These are phyloP conservation scores for Ceratocystiopsis brevicomis DNA, from an alignment of 2,329 filamentous ascomycete species.

Conservation along the genomic window DNA sequence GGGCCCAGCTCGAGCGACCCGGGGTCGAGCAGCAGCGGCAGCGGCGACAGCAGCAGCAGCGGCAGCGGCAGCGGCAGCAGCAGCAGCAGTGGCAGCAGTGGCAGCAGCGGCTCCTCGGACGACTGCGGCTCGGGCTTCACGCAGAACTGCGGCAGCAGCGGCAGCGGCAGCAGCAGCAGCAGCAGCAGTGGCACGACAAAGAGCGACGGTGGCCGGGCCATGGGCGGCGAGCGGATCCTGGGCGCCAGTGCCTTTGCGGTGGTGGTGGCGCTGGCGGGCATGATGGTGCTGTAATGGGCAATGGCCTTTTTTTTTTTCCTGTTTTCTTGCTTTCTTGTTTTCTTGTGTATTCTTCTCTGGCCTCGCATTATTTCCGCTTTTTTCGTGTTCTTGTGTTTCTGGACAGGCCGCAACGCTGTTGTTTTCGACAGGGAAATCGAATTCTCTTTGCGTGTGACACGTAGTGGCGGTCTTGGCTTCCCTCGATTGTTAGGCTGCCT, in stretches of 20 bases:
- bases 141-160: conserved; percentile 18
- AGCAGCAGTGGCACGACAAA: conserved; percentile 12
- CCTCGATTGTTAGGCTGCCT: no score
- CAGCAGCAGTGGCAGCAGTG: conserved; percentile 10
- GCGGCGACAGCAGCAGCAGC: conserved; percentile 8
- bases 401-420: not conserved
- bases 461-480: no score
- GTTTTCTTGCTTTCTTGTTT: not conserved
- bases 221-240: conserved; percentile 12
- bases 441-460: no score
- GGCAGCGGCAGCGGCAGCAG: conserved; percentile 15
- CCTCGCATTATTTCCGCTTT: not conserved
- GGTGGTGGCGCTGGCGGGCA: conserved; percentile 16
- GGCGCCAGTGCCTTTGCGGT: conserved; percentile 20
- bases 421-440: not conserved
- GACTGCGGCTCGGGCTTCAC: conserved; percentile 22
- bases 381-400: not conserved
- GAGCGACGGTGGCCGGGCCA: conserved; percentile 12
- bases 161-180: conserved; percentile 7
- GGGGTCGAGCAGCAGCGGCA: conserved; percentile 3
- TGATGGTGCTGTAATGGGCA: conserved; percentile 14
- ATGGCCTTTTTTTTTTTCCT: not conserved
- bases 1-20: conserved; percentile 8
- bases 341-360: not conserved
- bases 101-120: conserved; percentile 4